Evolutionary conservation across 1,139 yeast genomes (phyloP).

Genomic region (Geotrichum histeridarum): DNA sequence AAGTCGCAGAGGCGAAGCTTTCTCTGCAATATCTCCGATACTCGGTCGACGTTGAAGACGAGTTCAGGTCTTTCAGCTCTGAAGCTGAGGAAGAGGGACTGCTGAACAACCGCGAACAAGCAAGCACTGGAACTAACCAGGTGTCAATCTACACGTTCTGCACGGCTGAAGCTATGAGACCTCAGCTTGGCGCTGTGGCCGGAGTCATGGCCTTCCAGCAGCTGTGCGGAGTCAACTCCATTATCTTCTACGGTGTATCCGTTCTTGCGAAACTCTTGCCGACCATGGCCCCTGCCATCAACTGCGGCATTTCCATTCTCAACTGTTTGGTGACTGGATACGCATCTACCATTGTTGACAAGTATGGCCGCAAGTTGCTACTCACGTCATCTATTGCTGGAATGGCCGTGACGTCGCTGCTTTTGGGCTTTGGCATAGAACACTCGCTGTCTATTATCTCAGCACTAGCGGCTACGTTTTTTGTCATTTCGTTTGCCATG

Average conservation of each 20-base stretch:
- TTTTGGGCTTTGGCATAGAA: constrained; percentile 64
- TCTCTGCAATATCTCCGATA: constrained; percentile 38
- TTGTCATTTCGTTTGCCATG: constrained; percentile 78
- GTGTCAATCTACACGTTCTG: constrained; percentile 42
- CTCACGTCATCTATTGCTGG: constrained; percentile 57
- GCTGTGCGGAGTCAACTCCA: constrained; percentile 86
- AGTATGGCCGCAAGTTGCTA: constrained; percentile 70
- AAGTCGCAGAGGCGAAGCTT: constrained; percentile 37
- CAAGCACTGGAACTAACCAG: constrained; percentile 19
- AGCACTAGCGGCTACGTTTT: constrained; percentile 61
- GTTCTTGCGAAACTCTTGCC: constrained; percentile 70
- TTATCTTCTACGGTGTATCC: constrained; percentile 86
- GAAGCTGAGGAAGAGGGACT: constrained; percentile 11
- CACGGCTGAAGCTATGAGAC: constrained; percentile 47
- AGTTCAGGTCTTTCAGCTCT: constrained; percentile 18
- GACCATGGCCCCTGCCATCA: constrained; percentile 59
- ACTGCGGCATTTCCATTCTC: constrained; percentile 65
- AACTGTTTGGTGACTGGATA: constrained; percentile 68
- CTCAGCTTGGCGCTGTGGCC: constrained; percentile 62
- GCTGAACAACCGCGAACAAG: constrained; percentile 2
- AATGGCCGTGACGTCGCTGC: constrained; percentile 63
- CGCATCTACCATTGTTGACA: constrained; percentile 70
- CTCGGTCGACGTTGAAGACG: constrained; percentile 28
- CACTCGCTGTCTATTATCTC: constrained; percentile 48
- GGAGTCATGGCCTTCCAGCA: constrained; percentile 84